A percentile compares a stretch with the other conserved stretches of the same genome.
Evolutionary conservation across 202 grass and related monocot species (phyloP).

Genomic region (Setaria italica): DNA sequence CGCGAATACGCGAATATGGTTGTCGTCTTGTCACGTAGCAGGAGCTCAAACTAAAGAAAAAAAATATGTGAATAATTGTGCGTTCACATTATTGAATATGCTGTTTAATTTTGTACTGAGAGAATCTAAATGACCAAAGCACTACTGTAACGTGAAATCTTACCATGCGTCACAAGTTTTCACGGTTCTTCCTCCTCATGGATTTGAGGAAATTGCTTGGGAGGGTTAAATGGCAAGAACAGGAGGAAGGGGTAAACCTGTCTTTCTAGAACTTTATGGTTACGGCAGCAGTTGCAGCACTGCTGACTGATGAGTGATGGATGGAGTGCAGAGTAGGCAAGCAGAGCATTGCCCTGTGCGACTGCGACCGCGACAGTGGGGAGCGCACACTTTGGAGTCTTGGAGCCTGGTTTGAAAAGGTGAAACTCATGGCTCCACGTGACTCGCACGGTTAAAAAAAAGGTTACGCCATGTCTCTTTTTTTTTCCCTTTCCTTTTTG

Average conservation of each 20-base stretch:
- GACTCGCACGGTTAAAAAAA: neutral
- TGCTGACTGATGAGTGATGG: neutral
- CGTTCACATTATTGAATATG: too few relatives aligned
- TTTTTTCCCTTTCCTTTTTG: neutral
- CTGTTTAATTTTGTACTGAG: too few relatives aligned
- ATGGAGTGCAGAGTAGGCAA: constrained; percentile 21
- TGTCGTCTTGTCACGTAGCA: too few relatives aligned
- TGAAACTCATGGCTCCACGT: constrained; percentile 2
- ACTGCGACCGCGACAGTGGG: neutral
- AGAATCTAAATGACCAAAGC: neutral
- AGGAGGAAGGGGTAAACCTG: neutral
- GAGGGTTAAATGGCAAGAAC: neutral
- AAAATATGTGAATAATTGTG: too few relatives aligned
- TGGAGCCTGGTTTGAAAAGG: neutral
- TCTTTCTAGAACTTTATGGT: neutral
- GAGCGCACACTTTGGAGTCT: neutral
- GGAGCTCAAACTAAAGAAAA: too few relatives aligned
- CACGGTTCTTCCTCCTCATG: too few relatives aligned
- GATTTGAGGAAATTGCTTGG: neutral
- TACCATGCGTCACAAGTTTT: neutral
- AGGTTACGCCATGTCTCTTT: too few relatives aligned
- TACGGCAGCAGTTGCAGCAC: neutral
- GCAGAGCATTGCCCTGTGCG: neutral
- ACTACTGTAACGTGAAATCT: neutral
- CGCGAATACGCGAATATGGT: too few relatives aligned